Conservation (phyloP, 1,284 basidiomycete genomes). For the Lentinula novae-zelandiae region DNA sequence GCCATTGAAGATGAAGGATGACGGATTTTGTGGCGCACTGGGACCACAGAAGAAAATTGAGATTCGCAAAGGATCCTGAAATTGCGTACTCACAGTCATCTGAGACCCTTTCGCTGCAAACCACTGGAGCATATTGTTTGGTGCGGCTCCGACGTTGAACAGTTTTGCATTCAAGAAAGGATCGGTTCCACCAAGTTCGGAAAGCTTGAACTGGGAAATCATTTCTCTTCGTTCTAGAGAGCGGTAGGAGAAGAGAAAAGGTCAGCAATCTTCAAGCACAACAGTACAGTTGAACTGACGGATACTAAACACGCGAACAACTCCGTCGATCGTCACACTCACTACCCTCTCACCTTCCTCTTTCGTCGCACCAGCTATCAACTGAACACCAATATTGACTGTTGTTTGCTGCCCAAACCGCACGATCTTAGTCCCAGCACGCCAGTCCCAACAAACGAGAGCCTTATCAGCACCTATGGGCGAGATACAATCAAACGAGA, state of each 20-base stretch:
- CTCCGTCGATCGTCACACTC: constrained; percentile 88
- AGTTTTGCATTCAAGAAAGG: constrained; percentile 62
- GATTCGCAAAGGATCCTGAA: not conserved
- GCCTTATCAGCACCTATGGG: constrained; percentile 54
- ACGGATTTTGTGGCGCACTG: constrained; percentile 87
- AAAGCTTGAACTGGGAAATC: constrained; percentile 86
- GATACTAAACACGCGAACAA: constrained; percentile 88
- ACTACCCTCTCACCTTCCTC: constrained; percentile 78
- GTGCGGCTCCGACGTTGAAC: constrained; percentile 70
- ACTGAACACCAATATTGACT: constrained; percentile 85
- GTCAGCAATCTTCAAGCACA: not conserved
- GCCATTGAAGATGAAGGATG: constrained; percentile 87
- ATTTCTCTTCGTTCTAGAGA: constrained; percentile 70
- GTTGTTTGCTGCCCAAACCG: constrained; percentile 93
- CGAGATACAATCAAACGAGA: not conserved
- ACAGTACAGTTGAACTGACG: constrained; percentile 39
- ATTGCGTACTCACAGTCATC: constrained; percentile 67
- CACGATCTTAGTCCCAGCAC: constrained; percentile 81
- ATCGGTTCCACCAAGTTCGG: constrained; percentile 72
- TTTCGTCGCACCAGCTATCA: constrained; percentile 50
- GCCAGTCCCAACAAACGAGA: constrained; percentile 91
- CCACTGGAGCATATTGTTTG: constrained; percentile 88
- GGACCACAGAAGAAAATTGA: not conserved
- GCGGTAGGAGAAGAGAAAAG: not conserved
- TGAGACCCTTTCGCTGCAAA: constrained; percentile 88